Evolutionary conservation across 2,329 filamentous ascomycete genomes (phyloP), one percentile per base, ranked within the genome.

Genomic region (Kalmusia sp.): DNA sequence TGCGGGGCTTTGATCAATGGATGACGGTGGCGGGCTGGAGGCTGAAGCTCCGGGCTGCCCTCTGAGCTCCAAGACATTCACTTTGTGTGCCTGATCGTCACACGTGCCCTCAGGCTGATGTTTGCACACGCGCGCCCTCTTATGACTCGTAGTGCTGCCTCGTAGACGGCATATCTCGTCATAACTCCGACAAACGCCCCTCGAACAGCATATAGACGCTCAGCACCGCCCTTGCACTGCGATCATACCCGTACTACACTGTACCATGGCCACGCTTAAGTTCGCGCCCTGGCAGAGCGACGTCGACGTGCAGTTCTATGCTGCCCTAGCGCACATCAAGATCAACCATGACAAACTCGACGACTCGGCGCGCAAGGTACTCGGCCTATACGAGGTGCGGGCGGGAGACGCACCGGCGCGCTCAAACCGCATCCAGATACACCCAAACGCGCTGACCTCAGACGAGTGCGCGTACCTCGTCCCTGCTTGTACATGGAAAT

Each of bases 311-410:
- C 91, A 92, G 38, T 99, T 99, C 77, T 99, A 97, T 73, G 89
- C 91, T 39, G 88, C 92, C 4, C 85, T 99, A n/a, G 95, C 96
- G 54, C 87, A 89, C 5, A 90, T 89, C 62, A 99, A 99, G 78
- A 92, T 99, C 72, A 92, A 98, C 74, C 89, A 96, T 83, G 95
- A 97, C 79, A 96, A 93, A 77, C 90, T 99, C 46, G 91, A 97
- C 78, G 93, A 96, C 75, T 96, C 93, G 8, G 90, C 92, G 21
- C 90, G 93, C 38, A 88, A 89, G 55, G 84, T 98, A 2, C 82
- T 96, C 25, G 95, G 95, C 3, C 78, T 96, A 37, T 99, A 99
- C 73, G 92, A 97, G 76, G 87, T 95, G 62, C 89, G 89, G 37
- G 80, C 87, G 9, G 80, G 82, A 35, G 89, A 91, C 63, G 78